Percentiles rank a stretch among this genome's conserved stretches.
Evolutionary conservation across 768 basidiomycete species (phyloP).

Genomic region (Lactifluus piperatus): DNA sequence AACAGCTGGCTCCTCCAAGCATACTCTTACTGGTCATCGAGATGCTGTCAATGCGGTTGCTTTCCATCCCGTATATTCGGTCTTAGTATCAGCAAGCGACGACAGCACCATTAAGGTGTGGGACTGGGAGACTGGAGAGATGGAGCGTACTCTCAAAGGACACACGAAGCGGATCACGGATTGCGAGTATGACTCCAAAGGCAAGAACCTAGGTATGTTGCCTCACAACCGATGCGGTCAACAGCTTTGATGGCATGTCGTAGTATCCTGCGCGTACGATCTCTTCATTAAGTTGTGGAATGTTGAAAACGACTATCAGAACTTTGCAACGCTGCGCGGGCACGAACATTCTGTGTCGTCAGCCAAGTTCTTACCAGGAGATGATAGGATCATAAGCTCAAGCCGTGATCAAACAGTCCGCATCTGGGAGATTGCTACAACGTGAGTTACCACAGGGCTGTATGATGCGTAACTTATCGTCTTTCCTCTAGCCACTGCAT

Average conservation of each 20-base stretch:
- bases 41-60: constrained; percentile 40
- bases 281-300: constrained; percentile 53
- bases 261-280: constrained; percentile 51
- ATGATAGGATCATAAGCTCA: constrained; percentile 43
- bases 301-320: constrained; percentile 46
- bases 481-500: constrained; percentile 37
- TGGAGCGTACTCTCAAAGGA: constrained; percentile 50
- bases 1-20: constrained; percentile 30
- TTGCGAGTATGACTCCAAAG: constrained; percentile 49
- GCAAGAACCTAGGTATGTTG: constrained; percentile 38
- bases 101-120: constrained; percentile 50
- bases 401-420: constrained; percentile 47
- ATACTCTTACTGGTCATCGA: constrained; percentile 41
- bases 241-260: background rate
- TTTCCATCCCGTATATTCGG: constrained; percentile 47
- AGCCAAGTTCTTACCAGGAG: constrained; percentile 44
- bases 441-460: constrained; percentile 28
- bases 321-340: constrained; percentile 44
- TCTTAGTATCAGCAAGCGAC: constrained; percentile 44
- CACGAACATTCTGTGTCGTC: constrained; percentile 53
- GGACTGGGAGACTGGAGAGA: constrained; percentile 57
- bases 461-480: background rate
- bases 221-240: background rate
- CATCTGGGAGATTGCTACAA: constrained; percentile 48
- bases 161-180: constrained; percentile 51